phyloP scores from a whole-genome alignment of 2,329 filamentous ascomycete genomes.

The Botrytis hyacinthi region DNA sequence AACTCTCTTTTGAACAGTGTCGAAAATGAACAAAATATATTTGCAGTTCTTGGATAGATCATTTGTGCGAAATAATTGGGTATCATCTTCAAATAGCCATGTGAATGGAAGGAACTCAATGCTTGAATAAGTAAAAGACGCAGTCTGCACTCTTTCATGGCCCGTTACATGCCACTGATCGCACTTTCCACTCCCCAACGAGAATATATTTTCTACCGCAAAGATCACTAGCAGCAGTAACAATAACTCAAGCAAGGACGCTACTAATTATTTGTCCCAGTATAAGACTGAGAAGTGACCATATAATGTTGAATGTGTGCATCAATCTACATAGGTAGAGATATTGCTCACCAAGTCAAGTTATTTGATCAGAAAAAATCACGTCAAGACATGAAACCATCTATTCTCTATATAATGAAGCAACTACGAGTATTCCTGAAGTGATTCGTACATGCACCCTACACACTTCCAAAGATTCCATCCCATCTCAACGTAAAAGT shows the following conservation, averaged over 20 bases:
- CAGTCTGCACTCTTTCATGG: neutral
- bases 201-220: neutral
- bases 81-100: neutral
- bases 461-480: fast-evolving
- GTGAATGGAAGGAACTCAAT: neutral
- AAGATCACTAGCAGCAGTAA: no score
- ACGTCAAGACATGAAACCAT: neutral
- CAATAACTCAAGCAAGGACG: neutral
- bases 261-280: neutral
- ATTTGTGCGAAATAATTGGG: neutral
- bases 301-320: neutral
- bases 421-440: neutral
- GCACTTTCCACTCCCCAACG: neutral
- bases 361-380: neutral
- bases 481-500: neutral
- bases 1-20: neutral
- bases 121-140: neutral
- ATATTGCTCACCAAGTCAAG: neutral
- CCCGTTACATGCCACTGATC: no score
- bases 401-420: neutral
- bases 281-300: neutral
- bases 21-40: neutral
- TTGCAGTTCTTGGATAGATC: neutral
- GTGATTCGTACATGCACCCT: neutral
- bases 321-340: neutral